phyloP scores from a whole-genome alignment of 345 rosid genomes.

The Heritiera littoralis region DNA sequence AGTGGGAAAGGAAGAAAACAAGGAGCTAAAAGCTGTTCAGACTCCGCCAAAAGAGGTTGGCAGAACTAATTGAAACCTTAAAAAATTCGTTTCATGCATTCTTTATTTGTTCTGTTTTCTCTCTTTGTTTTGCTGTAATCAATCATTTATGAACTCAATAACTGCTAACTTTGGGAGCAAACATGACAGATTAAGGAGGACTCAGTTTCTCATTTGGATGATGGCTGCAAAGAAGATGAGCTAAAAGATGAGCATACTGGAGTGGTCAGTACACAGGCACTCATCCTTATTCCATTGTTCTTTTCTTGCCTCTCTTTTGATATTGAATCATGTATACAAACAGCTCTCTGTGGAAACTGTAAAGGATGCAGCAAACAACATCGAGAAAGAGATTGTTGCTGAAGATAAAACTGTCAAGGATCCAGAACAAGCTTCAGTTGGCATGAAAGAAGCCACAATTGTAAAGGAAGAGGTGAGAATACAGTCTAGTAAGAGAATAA shows the following conservation, averaged over 20 bases:
- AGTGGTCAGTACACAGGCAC: slow-evolving; percentile 8
- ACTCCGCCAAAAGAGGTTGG: not conserved
- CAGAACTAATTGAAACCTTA: not conserved
- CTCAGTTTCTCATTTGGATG: not conserved
- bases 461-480: not conserved
- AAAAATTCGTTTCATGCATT: not conserved
- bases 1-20: not conserved
- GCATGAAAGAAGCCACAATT: not conserved
- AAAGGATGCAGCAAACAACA: not conserved
- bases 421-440: slow-evolving; percentile 7
- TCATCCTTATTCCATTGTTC: not conserved
- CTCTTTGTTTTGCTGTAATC: not conserved
- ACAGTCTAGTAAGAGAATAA: not conserved
- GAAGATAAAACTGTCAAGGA: slow-evolving; percentile 6
- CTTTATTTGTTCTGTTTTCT: not conserved
- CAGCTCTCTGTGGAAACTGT: not conserved
- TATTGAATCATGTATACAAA: not conserved
- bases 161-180: not conserved
- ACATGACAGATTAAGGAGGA: slow-evolving; percentile 11
- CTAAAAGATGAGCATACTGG: not conserved
- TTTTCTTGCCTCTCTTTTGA: slow-evolving; percentile 12
- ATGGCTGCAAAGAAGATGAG: slow-evolving; percentile 6
- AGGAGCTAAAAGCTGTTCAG: not conserved
- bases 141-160: not conserved
- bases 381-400: not conserved